A percentile compares a stretch with the other conserved stretches of the same genome.
phyloP scores from a whole-genome alignment of 2,329 filamentous ascomycete genomes.

The Beauveria australis region DNA sequence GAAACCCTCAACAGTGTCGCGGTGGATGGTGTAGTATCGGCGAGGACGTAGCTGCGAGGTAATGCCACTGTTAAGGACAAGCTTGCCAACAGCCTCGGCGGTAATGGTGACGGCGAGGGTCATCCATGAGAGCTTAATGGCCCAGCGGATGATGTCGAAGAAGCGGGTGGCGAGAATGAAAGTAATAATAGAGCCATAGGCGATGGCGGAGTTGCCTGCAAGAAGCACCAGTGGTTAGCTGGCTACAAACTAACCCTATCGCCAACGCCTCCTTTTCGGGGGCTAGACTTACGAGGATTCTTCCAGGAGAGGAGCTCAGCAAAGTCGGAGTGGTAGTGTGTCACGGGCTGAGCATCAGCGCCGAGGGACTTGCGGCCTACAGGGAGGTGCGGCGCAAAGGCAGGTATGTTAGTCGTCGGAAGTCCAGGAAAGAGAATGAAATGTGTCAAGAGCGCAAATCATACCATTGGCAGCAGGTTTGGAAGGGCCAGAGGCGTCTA shows the following conservation, averaged over 20 bases:
- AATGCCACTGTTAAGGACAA: constrained; percentile 52
- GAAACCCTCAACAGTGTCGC: constrained; percentile 51
- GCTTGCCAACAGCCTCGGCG: constrained; percentile 54
- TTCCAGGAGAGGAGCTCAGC: constrained; percentile 61
- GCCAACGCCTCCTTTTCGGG: neutral
- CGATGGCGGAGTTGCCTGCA: constrained; percentile 55
- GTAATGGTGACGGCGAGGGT: constrained; percentile 50
- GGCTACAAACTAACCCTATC: neutral
- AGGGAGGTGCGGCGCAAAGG: neutral
- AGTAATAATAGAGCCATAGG: constrained; percentile 49
- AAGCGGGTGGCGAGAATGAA: constrained; percentile 58
- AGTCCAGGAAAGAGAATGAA: neutral
- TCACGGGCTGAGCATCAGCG: constrained; percentile 42
- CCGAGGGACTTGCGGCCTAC: constrained; percentile 6
- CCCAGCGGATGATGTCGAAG: constrained; percentile 57
- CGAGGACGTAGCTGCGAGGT: constrained; percentile 58
- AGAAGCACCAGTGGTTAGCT: constrained; percentile 14
- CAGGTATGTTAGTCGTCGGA: neutral
- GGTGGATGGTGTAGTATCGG: constrained; percentile 59
- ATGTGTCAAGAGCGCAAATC: neutral
- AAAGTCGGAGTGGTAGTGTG: constrained; percentile 65
- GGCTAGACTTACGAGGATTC: constrained; percentile 48
- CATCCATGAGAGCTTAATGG: constrained; percentile 59
- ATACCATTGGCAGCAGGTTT: constrained; percentile 27
- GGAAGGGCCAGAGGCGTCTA: constrained; percentile 4